Evolutionary conservation across 23 red algal species (phyloP).

Genomic region (Gracilariopsis chorda): DNA sequence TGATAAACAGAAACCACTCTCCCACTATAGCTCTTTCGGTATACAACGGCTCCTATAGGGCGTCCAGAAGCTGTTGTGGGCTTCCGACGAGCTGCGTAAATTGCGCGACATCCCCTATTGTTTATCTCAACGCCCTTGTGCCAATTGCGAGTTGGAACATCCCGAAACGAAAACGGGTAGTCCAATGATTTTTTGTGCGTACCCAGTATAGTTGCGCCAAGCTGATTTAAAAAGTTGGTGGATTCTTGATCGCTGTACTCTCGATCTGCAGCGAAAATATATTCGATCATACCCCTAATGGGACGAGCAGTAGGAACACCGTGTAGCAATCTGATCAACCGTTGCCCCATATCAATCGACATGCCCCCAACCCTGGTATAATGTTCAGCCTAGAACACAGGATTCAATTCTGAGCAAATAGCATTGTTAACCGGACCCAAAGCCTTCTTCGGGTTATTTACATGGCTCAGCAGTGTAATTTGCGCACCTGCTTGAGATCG

Average conservation of each 20-base stretch:
- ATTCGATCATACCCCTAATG: neutral
- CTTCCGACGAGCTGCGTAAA: neutral
- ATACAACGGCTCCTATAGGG: neutral
- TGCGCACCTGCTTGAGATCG: neutral
- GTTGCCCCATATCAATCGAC: neutral
- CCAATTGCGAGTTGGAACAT: neutral
- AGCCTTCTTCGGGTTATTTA: neutral
- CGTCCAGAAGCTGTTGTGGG: neutral
- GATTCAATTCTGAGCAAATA: neutral
- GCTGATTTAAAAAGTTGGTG: neutral
- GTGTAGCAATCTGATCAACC: neutral
- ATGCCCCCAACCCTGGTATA: neutral
- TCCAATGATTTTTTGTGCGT: neutral
- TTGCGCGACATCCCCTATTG: neutral
- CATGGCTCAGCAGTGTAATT: neutral
- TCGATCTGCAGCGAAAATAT: neutral
- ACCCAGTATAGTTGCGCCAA: neutral
- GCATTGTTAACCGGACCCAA: neutral
- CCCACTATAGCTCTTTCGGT: neutral
- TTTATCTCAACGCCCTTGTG: neutral
- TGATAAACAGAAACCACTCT: neutral
- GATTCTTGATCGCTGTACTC: neutral
- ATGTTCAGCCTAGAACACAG: neutral
- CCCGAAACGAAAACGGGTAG: conserved; percentile 10
- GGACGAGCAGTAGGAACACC: neutral